These are phyloP conservation scores for Lentinula aciculospora DNA, from an alignment of 768 basidiomycete species.

Conservation along the genomic window DNA sequence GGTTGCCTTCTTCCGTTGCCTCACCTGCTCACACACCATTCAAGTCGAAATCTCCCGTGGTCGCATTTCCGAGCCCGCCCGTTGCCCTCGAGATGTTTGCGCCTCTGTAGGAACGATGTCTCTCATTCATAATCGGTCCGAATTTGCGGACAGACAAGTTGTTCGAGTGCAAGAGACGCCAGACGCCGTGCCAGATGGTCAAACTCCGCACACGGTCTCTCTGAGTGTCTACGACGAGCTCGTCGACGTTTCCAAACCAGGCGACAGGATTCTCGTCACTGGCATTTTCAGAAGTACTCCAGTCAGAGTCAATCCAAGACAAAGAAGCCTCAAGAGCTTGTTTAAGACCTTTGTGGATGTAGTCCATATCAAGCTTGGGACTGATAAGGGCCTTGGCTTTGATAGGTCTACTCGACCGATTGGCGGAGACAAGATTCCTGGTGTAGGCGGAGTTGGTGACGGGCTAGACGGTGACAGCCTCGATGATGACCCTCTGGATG, in stretches of 20 bases:
- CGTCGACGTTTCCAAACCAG: slow-evolving; percentile 94
- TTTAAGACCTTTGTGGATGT: slow-evolving; percentile 99
- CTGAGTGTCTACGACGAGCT: slow-evolving; percentile 98
- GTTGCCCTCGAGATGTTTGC: slow-evolving; percentile 93
- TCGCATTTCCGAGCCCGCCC: slow-evolving; percentile 87
- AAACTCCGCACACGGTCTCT: slow-evolving; percentile 96
- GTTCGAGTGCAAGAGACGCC: slow-evolving; percentile 96
- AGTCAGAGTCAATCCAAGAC: slow-evolving; percentile 90
- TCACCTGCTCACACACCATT: slow-evolving; percentile 93
- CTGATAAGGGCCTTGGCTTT: slow-evolving; percentile 57
- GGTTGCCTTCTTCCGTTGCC: slow-evolving; percentile 95
- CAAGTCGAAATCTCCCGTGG: slow-evolving; percentile 98
- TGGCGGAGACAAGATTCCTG: slow-evolving; percentile 63
- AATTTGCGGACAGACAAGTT: slow-evolving; percentile 94
- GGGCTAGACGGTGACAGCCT: slow-evolving; percentile 28
- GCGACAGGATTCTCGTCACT: slow-evolving; percentile 84
- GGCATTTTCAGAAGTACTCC: slow-evolving; percentile 95
- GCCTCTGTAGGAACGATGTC: slow-evolving; percentile 85
- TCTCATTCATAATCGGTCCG: slow-evolving; percentile 94
- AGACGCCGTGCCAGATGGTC: slow-evolving; percentile 95
- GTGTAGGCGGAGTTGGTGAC: slow-evolving; percentile 65
- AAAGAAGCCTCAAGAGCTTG: slow-evolving; percentile 86
- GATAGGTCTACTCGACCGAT: slow-evolving; percentile 74
- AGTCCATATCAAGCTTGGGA: slow-evolving; percentile 81
- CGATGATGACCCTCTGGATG: slow-evolving; percentile 28